A percentile compares a stretch with the other conserved stretches of the same genome.
These are phyloP conservation scores for Neurospora sp. DNA, from an alignment of 495 filamentous ascomycete genomes.

Conservation along the genomic window DNA sequence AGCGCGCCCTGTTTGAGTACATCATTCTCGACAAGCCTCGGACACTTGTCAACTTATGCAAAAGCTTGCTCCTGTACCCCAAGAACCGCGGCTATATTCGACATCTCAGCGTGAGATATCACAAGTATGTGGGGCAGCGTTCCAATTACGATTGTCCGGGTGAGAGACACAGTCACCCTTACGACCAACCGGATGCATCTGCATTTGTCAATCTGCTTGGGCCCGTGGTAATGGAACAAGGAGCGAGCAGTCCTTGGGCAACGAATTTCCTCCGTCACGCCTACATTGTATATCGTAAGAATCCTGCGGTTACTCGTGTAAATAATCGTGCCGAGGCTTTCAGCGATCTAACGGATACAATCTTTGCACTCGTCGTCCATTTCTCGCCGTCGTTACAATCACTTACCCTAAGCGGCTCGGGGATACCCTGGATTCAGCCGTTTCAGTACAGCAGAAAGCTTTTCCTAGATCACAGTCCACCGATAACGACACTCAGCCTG, in stretches of 20 bases:
- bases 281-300: not conserved
- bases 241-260: not conserved
- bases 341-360: not conserved
- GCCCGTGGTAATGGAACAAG: not conserved
- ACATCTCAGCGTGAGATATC: not conserved
- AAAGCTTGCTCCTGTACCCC: not conserved
- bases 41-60: not conserved
- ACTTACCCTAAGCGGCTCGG: not conserved
- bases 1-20: not conserved
- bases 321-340: not conserved
- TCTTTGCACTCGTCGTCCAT: not conserved
- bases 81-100: not conserved
- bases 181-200: not conserved
- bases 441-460: not conserved
- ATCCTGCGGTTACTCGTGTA: not conserved
- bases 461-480: not conserved
- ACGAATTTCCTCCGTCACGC: accelerated
- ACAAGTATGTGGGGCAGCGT: not conserved
- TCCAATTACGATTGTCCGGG: not conserved
- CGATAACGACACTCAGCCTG: not conserved
- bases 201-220: not conserved
- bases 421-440: accelerated
- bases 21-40: not conserved
- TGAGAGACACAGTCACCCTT: not conserved
- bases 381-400: not conserved